Conservation (phyloP, 306 rosid genomes). For the Quercus engelmannii region DNA sequence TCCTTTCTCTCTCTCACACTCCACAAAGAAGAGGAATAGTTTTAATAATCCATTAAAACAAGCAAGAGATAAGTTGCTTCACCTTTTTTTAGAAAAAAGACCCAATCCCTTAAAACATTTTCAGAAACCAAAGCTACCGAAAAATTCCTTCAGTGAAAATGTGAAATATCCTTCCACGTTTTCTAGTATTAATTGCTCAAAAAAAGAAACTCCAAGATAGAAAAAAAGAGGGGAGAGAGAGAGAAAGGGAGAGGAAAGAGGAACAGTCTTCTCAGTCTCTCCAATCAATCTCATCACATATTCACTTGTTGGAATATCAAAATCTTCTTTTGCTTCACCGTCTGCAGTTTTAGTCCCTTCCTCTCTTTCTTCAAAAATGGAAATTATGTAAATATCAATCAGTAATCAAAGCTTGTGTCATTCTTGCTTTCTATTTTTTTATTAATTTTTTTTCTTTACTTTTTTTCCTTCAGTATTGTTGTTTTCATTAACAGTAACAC, state of each 20-base stretch:
- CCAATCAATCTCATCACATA: slow-evolving; percentile 67
- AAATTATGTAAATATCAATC: slow-evolving; percentile 40
- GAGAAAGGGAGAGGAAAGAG: slow-evolving; percentile 31
- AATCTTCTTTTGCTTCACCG: slow-evolving; percentile 38
- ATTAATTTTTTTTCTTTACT: slow-evolving; percentile 8
- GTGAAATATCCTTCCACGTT: slow-evolving; percentile 1
- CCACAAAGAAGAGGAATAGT: slow-evolving; percentile 24
- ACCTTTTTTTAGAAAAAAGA: slow-evolving; percentile 42
- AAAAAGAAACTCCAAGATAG: slow-evolving; percentile 7
- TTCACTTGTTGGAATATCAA: slow-evolving; percentile 13
- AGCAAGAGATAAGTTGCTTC: slow-evolving; percentile 35
- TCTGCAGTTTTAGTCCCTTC: slow-evolving; percentile 24
- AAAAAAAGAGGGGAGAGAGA: not conserved
- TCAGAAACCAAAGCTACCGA: slow-evolving; percentile 47
- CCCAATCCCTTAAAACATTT: slow-evolving; percentile 2
- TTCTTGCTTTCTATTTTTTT: slow-evolving; percentile 5
- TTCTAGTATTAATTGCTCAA: slow-evolving; percentile 5
- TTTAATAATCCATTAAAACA: slow-evolving; percentile 23
- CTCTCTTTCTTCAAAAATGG: slow-evolving; percentile 12
- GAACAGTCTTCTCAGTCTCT: slow-evolving; percentile 53
- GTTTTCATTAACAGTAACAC: slow-evolving; percentile 41
- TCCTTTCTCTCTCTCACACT: slow-evolving; percentile 11
- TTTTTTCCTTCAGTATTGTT: slow-evolving; percentile 11
- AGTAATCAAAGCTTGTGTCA: slow-evolving; percentile 26
- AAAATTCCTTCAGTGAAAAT: slow-evolving; percentile 13